Evolutionary conservation across 306 rosid genomes (phyloP).

Genomic region (Pyrus betulifolia): DNA sequence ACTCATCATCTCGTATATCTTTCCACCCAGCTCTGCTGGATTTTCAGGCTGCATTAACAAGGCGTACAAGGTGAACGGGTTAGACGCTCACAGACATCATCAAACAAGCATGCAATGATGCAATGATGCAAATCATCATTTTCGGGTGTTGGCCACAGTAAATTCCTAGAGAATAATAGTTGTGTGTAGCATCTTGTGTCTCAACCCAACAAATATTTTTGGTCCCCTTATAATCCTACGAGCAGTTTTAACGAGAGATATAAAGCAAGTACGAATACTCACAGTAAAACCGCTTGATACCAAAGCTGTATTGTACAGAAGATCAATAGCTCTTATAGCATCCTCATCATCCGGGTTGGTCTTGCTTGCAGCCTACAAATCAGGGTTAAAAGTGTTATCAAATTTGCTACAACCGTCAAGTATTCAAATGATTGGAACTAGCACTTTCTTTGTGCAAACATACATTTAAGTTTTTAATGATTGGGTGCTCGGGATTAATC

Average conservation of each 20-base stretch:
- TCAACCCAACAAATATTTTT: neutral
- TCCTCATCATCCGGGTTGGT: constrained; percentile 70
- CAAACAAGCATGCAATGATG: neutral
- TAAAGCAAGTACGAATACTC: constrained; percentile 15
- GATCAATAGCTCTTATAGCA: constrained; percentile 86
- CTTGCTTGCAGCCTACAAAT: constrained; percentile 65
- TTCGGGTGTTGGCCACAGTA: neutral
- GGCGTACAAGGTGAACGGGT: neutral
- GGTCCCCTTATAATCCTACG: neutral
- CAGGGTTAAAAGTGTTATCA: neutral
- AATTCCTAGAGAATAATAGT: neutral
- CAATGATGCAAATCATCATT: neutral
- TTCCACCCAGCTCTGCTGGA: constrained; percentile 93
- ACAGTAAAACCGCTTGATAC: constrained; percentile 95
- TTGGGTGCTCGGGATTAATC: constrained; percentile 82
- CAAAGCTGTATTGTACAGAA: constrained; percentile 87
- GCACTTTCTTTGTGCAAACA: constrained; percentile 1
- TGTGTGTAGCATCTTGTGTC: neutral
- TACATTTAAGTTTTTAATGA: constrained; percentile 83
- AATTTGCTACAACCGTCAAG: neutral
- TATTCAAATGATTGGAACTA: neutral
- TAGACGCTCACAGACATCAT: neutral
- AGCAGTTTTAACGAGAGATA: neutral
- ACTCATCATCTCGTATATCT: constrained; percentile 95
- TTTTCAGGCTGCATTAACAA: constrained; percentile 78